Evolutionary conservation across 805 yeast species (phyloP).

Genomic region (Ogataea polymorpha): DNA sequence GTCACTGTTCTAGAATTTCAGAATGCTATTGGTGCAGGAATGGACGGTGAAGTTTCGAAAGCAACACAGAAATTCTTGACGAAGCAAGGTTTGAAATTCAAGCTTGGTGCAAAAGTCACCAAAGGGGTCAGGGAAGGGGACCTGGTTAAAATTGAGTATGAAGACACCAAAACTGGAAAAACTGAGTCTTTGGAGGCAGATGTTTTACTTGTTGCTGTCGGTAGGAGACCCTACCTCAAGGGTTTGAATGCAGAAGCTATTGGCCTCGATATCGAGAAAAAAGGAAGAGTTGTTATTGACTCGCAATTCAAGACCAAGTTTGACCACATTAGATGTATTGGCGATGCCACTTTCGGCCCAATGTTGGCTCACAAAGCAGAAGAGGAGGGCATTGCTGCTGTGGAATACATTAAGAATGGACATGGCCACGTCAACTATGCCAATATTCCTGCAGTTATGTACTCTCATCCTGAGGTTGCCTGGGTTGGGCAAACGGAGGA

Average conservation of each 20-base stretch:
- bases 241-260: conserved; percentile 86
- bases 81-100: conserved; percentile 94
- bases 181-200: conserved; percentile 81
- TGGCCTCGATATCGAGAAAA: conserved; percentile 87
- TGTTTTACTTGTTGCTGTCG: conserved; percentile 93
- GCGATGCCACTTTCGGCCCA: conserved; percentile 97
- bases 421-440: conserved; percentile 98
- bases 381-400: conserved; percentile 99
- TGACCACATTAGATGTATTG: conserved; percentile 94
- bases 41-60: conserved; percentile 95
- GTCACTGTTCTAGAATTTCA: conserved; percentile 94
- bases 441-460: conserved; percentile 98
- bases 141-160: conserved; percentile 79
- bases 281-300: conserved; percentile 92
- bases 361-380: conserved; percentile 99
- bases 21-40: conserved; percentile 92
- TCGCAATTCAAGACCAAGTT: conserved; percentile 87
- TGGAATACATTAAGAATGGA: conserved; percentile 87
- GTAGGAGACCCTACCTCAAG: conserved; percentile 95
- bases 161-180: conserved; percentile 83
- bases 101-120: conserved; percentile 86
- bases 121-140: conserved; percentile 89
- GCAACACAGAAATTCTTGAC: conserved; percentile 82
- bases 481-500: conserved; percentile 98
- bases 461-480: conserved; percentile 98